Evolutionary conservation across 345 rosid species (phyloP), one percentile per base, ranked within the genome.

Genomic region (Iberis pinnata): DNA sequence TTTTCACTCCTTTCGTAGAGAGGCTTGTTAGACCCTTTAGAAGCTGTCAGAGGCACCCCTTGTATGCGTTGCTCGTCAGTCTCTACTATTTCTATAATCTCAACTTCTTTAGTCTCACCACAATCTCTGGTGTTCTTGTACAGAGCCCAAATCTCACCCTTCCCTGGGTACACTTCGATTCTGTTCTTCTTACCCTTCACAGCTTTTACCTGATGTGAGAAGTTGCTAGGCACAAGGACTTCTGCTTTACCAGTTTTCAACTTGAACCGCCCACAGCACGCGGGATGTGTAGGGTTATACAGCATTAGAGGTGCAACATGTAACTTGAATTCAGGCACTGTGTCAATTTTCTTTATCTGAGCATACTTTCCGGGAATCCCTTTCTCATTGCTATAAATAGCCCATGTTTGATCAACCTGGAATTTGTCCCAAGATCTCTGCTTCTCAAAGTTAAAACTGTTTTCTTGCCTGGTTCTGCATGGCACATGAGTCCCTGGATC

Each of bases 121-220:
- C n/a, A 18, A 12, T 20, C 41, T 19, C 39, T 61, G 6, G 45
- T 22, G 49, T 46, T 65, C 73, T 51, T 74, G 59, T 70, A 71
- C 19, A 75, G 8, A n/a, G 89, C 83, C 89, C 83, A 83, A 18
- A 80, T 52, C 75, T 80, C 77, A 15, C 75, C 84, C 53, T 71
- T 51, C 32, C 59, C 63, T 2, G 87, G 84, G 45, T 55, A 71
- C 26, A 80, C 49, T 53, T 71, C 70, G 37, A 40, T 70, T 52
- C 37, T 63, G 50, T 37, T 19, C 53, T 18, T 51, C 8, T 60
- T 64, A 18, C 19, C 9, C 16, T 33, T 5, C 40, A 53, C 56
- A 4, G 73, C 79, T 25, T 53, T 60, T 29, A 72, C 48, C 49
- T 35, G 53, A 62, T 80, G 87, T 22, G 90, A 83, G 58, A 83